These are phyloP conservation scores for Sugiyamaella smithiae DNA, from an alignment of 805 yeast species.

Conservation along the genomic window DNA sequence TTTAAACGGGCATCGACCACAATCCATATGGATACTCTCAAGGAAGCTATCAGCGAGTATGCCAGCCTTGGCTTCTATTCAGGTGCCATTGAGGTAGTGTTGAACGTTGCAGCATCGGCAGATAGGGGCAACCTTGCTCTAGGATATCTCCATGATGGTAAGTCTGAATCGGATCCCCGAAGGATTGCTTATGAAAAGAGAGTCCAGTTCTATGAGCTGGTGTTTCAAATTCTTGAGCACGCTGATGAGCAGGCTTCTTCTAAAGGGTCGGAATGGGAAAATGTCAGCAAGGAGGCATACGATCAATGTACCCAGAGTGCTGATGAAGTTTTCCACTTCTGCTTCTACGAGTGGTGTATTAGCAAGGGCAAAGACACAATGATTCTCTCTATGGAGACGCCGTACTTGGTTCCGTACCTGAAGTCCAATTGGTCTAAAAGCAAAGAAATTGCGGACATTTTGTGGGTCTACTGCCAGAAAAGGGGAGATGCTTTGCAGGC, in stretches of 20 bases:
- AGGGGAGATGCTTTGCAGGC: slow-evolving; percentile 76
- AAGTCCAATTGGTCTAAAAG: slow-evolving; percentile 49
- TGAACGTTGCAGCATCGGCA: slow-evolving; percentile 68
- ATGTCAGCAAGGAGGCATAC: slow-evolving; percentile 40
- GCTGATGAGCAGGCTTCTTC: slow-evolving; percentile 52
- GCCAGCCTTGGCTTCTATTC: slow-evolving; percentile 71
- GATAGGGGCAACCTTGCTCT: slow-evolving; percentile 60
- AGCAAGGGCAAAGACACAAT: slow-evolving; percentile 72
- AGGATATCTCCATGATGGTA: slow-evolving; percentile 54
- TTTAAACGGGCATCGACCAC: slow-evolving; percentile 79
- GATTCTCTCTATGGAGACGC: slow-evolving; percentile 75
- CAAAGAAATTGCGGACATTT: slow-evolving; percentile 69
- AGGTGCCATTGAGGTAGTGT: slow-evolving; percentile 79
- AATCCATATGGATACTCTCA: slow-evolving; percentile 71
- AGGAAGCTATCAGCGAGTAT: slow-evolving; percentile 78
- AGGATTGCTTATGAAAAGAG: slow-evolving; percentile 52
- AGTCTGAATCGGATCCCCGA: slow-evolving; percentile 49
- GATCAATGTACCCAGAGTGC: slow-evolving; percentile 65
- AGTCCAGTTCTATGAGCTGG: slow-evolving; percentile 60
- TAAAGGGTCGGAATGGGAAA: slow-evolving; percentile 23
- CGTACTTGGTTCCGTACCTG: slow-evolving; percentile 73
- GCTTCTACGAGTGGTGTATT: slow-evolving; percentile 90
- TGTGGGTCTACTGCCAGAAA: slow-evolving; percentile 88
- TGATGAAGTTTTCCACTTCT: slow-evolving; percentile 87
- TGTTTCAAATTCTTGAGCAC: slow-evolving; percentile 71